Percentiles rank a stretch among this genome's conserved stretches.
Conservation (phyloP, 2,329 filamentous ascomycete genomes). For the Piedraia hortae region DNA sequence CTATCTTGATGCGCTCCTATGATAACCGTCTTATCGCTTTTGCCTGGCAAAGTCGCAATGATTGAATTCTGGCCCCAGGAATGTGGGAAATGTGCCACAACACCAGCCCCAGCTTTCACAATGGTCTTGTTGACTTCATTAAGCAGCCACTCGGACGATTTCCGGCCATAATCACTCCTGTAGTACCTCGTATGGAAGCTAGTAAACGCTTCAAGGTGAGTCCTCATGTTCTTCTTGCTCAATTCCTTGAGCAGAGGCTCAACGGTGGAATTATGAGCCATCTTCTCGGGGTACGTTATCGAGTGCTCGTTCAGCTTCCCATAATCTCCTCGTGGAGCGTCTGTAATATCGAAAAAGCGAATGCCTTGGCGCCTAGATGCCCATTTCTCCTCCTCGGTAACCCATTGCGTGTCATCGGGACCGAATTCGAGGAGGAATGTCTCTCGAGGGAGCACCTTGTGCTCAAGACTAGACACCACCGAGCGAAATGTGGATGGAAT, state of each 20-base stretch:
- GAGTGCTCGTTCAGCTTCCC: constrained; percentile 20
- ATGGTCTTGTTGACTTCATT: constrained; percentile 46
- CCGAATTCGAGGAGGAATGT: constrained; percentile 55
- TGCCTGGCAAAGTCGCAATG: constrained; percentile 72
- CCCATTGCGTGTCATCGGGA: constrained; percentile 61
- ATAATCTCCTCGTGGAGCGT: too few species aligned
- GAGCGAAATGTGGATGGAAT: constrained; percentile 2
- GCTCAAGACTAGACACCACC: constrained; percentile 4
- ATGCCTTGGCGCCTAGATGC: constrained; percentile 52
- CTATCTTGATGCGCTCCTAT: constrained; percentile 70
- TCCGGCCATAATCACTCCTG: constrained; percentile 46
- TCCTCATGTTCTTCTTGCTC: constrained; percentile 46
- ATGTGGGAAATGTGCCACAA: constrained; percentile 49
- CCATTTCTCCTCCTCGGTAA: constrained; percentile 92
- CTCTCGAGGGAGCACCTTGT: constrained; percentile 14
- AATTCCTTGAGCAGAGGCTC: constrained; percentile 38
- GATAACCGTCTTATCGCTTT: constrained; percentile 58
- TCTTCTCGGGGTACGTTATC: constrained; percentile 38
- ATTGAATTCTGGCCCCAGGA: constrained; percentile 74
- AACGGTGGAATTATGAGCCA: constrained; percentile 37
- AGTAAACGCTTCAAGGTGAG: constrained; percentile 51
- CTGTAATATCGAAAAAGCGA: constrained; percentile 87
- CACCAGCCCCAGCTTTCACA: constrained; percentile 42
- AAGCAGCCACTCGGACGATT: constrained; percentile 74
- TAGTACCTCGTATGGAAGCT: constrained; percentile 64